Percentiles rank a stretch among this genome's conserved stretches.
Conservation (phyloP, 371 early-diverging fungal species). For the Apophysomyces elegans region DNA sequence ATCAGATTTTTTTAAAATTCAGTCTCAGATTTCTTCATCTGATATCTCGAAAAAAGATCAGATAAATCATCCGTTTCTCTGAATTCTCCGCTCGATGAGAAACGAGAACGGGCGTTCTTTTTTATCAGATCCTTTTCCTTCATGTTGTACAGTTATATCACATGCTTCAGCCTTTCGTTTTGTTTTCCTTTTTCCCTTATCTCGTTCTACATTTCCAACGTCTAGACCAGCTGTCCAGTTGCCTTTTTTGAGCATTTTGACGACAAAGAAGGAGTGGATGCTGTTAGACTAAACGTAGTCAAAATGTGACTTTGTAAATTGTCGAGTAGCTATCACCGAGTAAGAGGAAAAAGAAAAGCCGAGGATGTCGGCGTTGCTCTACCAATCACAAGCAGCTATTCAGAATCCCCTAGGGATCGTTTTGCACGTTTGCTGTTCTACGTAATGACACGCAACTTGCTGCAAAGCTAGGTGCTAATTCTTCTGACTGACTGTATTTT, state of each 20-base stretch:
- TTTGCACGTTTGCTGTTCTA: neutral
- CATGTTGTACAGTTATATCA: neutral
- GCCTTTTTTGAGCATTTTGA: neutral
- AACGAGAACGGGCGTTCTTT: neutral
- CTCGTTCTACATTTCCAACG: neutral
- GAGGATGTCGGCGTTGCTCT: neutral
- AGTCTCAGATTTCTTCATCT: neutral
- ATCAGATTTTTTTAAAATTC: constrained; percentile 1
- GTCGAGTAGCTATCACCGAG: neutral
- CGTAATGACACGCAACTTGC: no score
- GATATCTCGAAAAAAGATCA: neutral
- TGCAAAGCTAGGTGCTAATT: no score
- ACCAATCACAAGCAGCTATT: neutral
- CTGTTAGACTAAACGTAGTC: neutral
- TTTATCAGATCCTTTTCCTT: neutral
- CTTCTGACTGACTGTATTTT: no score
- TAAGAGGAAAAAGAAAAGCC: neutral
- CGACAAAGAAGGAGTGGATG: neutral
- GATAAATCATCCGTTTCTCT: neutral
- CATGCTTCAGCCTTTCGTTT: neutral
- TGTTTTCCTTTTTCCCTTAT: neutral
- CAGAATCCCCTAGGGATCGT: neutral
- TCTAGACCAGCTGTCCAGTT: no score
- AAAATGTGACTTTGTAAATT: no score
- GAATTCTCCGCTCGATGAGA: neutral